These are phyloP conservation scores for Taphrina confusa DNA, from an alignment of 1,139 yeast genomes.

Conservation along the genomic window DNA sequence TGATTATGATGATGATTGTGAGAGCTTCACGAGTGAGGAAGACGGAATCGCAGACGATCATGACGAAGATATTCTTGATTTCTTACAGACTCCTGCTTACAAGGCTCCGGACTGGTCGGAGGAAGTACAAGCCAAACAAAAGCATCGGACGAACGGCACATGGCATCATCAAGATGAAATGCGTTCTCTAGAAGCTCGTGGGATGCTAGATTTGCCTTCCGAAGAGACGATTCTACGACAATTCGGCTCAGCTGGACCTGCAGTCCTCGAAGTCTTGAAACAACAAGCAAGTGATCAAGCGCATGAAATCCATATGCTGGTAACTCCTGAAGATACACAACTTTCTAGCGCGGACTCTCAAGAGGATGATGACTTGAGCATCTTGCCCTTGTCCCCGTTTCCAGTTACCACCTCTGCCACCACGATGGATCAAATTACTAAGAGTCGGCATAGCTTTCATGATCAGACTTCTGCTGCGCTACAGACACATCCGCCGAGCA, in stretches of 20 bases:
- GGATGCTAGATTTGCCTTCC: conserved; percentile 6
- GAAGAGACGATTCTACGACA: conserved; percentile 17
- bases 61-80: conserved; percentile 29
- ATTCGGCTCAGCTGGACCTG: conserved; percentile 27
- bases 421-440: too few species aligned
- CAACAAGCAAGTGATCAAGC: background rate
- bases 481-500: too few species aligned
- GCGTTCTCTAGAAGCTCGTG: conserved; percentile 11
- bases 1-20: conserved; percentile 18
- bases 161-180: background rate
- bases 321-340: conserved; percentile 1
- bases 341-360: background rate
- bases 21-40: conserved; percentile 24
- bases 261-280: conserved; percentile 22
- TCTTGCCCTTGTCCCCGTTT: background rate
- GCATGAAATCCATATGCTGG: background rate
- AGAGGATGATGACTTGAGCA: conserved; percentile 14
- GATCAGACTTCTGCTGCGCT: too few species aligned
- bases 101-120: conserved; percentile 21
- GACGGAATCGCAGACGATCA: conserved; percentile 32
- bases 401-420: too few species aligned
- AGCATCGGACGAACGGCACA: background rate
- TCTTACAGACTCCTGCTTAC: background rate
- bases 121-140: background rate
- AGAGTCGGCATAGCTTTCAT: too few species aligned